Evolutionary conservation across 163 green algal species (phyloP), one percentile per base, ranked within the genome.

Genomic region (Prototheca wickerhamii): DNA sequence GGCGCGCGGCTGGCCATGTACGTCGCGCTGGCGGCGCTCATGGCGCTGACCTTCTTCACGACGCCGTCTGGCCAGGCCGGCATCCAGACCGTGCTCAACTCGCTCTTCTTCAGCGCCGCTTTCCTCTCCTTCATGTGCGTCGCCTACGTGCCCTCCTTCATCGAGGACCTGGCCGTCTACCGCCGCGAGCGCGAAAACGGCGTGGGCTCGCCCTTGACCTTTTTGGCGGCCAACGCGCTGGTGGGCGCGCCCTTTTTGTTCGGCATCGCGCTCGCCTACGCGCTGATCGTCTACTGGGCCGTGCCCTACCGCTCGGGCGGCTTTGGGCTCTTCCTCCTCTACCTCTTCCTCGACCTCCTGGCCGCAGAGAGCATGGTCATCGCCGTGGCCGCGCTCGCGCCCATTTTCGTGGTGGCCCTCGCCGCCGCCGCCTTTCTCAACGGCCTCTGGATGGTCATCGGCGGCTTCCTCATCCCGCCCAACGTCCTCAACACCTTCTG

Each of bases 71-170:
- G 50, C 50, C 50, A 57, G 50, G 23, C 50, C 50, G 50, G 50
- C 50, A 57, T 57, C 50, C 50, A 57, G 50, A 57, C 50, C 8
- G 50, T 57, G 25, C 50, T 57, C 50, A 57, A 57, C 21, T 57
- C 50, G 23, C 21, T 57, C 17, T 57, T 57, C 50, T 57, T 57
- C 50, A 28, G 10, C 21, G 23, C 50, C 17, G 50, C 50, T 17
- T 57, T 57, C 21, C 50, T 57, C 21, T 57, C 50, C 21, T 57
- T 57, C 50, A 57, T 57, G 50, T 57, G 50, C 50, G 50, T 57
- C 17, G 50, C 50, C 17, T 57, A 57, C 50, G 50, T 57, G 23
- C 50, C 50, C 17, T 8, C 50, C 50, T 57, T 57, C 25, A 57
- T 57, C 50, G 50, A 57, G 25, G 50, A 57, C 50, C 50, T 57